Conservation (phyloP, 1,284 basidiomycete species). For the Trametes hirsuta region DNA sequence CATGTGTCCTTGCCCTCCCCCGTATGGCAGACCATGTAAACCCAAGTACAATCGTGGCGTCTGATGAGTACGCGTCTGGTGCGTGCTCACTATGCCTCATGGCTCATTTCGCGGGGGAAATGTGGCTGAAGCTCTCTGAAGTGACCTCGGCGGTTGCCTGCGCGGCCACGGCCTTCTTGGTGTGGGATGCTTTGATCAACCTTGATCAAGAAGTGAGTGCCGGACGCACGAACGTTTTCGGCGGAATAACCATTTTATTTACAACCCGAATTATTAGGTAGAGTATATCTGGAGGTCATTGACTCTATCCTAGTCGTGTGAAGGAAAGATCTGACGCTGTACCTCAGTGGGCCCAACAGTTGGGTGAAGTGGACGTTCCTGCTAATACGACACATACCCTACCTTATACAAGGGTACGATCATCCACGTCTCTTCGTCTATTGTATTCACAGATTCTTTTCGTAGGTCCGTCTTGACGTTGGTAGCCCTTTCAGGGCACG, state of each 20-base stretch:
- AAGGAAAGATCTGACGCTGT: background rate
- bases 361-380: constrained; percentile 18
- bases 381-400: constrained; percentile 18
- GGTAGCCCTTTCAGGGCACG: background rate
- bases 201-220: constrained; percentile 13
- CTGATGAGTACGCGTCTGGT: no score
- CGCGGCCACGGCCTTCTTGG: constrained; percentile 14
- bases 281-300: constrained; percentile 22
- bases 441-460: background rate
- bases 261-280: background rate
- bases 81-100: no score
- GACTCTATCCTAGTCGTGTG: background rate
- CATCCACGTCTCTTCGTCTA: background rate
- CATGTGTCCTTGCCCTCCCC: no score
- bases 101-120: no score
- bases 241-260: background rate
- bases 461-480: constrained; percentile 6
- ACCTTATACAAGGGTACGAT: constrained; percentile 14
- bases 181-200: constrained; percentile 18
- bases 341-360: constrained; percentile 7
- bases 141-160: constrained; percentile 13
- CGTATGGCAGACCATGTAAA: no score
- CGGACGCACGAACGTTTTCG: background rate
- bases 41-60: no score
- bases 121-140: background rate